Evolutionary conservation across 495 filamentous ascomycete species (phyloP), one percentile per base, ranked within the genome.

Genomic region (Penicillium flavigenum): DNA sequence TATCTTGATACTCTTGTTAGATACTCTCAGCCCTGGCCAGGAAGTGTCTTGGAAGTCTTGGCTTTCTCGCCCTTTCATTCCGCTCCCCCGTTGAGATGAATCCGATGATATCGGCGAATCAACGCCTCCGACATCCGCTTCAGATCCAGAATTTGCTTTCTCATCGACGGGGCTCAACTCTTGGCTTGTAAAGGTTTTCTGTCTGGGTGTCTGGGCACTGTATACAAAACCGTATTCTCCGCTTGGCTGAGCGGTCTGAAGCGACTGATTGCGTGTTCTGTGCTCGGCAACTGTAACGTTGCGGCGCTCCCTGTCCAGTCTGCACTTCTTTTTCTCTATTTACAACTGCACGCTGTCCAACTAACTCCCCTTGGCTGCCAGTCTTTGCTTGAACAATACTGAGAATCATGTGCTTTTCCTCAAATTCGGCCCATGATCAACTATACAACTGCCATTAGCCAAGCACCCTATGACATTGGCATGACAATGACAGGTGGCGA

Each of bases 41-140:
- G 17, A 36, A 16, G 24, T 39, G 24, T 24, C 11, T 42, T 51
- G 47, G 17, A 34, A 48, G 47, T 57, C 53, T 57, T 60, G 58
- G 53, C 58, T 47, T 11, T 42, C 39, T 26, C 24, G 8, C 41
- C 48, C 54, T 55, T 51, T 46, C 51, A 51, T 59, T 62, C 51
- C 60, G 56, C 60, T 58, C 29, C 54, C 53, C 47, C 56, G 51
- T 39, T 32, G 17, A 50, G 42, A 41, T 24, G 43, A 61, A 56
- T 46, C 47, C 12, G 41, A 29, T 29, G 20, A 27, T 47, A 0
- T 32, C 1, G 24, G 31, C 53, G 53, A 55, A 47, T 55, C 53
- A 55, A 12, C 20, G 14, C 22, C 10, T 24, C 17, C 14, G 22
- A 38, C 10, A 26, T 29, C 43, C 43, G 51, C 49, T 42, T 52